phyloP scores from a whole-genome alignment of 2,329 filamentous ascomycete genomes.

The Samsoniella hepiali region DNA sequence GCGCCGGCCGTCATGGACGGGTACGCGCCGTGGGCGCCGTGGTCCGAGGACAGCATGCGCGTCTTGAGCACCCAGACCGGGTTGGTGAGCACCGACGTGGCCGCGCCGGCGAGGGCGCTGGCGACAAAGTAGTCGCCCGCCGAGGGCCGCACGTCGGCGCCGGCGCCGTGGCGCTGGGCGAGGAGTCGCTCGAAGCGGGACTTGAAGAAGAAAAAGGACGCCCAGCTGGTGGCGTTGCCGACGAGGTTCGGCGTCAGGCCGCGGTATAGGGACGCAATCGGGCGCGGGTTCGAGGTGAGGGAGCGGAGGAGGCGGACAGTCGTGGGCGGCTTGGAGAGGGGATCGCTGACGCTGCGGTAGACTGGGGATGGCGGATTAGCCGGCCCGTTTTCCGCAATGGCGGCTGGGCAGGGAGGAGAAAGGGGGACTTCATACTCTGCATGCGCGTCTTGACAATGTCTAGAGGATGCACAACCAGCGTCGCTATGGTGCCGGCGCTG shows the following conservation, averaged over 20 bases:
- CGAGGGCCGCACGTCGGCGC: conserved; percentile 28
- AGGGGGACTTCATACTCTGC: conserved; percentile 59
- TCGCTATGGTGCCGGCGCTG: conserved; percentile 81
- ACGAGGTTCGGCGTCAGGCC: conserved; percentile 87
- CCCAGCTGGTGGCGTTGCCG: conserved; percentile 89
- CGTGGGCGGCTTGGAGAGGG: conserved; percentile 40
- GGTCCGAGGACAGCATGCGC: conserved; percentile 86
- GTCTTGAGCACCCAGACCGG: conserved; percentile 99
- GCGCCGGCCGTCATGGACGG: conserved; percentile 71
- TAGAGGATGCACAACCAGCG: conserved; percentile 83
- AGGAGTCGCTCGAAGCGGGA: conserved; percentile 50
- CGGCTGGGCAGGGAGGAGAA: neutral
- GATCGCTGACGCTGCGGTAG: conserved; percentile 42
- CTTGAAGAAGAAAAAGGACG: conserved; percentile 83
- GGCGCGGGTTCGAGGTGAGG: conserved; percentile 49
- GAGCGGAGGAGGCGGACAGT: conserved; percentile 52
- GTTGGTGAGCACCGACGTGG: conserved; percentile 83
- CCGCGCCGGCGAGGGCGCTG: conserved; percentile 65
- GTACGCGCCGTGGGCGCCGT: conserved; percentile 73
- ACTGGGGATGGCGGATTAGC: conserved; percentile 35
- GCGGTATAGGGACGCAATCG: conserved; percentile 73
- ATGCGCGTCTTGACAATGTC: conserved; percentile 96
- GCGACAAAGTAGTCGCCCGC: conserved; percentile 77
- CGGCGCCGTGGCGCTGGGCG: conserved; percentile 24
- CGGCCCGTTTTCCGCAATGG: neutral